phyloP scores from a whole-genome alignment of 2,329 filamentous ascomycete species.

The Berkeleyomyces rouxiae region DNA sequence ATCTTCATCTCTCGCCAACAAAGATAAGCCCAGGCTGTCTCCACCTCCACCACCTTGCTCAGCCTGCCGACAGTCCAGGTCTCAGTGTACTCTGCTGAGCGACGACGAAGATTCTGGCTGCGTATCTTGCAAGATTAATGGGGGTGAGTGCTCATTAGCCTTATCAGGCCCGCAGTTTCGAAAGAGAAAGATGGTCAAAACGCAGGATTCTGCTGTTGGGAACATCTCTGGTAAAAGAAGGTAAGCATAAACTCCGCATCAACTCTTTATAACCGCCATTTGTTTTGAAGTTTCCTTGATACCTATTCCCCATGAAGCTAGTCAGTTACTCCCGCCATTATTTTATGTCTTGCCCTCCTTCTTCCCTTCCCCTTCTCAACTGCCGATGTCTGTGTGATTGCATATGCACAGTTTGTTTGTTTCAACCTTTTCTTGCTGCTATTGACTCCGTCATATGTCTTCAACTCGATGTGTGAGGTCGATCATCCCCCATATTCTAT shows the following conservation, averaged over 20 bases:
- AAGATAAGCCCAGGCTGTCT: conserved; percentile 15
- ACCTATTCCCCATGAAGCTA: not conserved
- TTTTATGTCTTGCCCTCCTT: not conserved
- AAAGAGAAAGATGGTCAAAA: conserved; percentile 58
- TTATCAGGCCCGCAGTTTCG: conserved; percentile 54
- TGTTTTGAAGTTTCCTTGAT: not conserved
- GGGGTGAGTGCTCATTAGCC: conserved; percentile 62
- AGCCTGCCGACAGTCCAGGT: conserved; percentile 56
- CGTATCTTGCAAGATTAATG: conserved; percentile 61
- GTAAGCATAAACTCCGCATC: conserved; percentile 32
- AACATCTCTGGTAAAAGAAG: conserved; percentile 51
- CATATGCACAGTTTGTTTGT: not conserved
- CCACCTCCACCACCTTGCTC: conserved; percentile 38
- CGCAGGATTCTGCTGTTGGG: conserved; percentile 30
- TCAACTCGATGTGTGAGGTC: fast-evolving
- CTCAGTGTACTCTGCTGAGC: conserved; percentile 50
- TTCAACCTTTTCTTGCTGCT: not conserved
- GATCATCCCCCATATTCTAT: not conserved
- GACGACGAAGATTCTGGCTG: conserved; percentile 59
- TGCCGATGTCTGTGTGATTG: conserved; percentile 4
- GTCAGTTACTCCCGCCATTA: not conserved
- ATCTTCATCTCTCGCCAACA: conserved; percentile 30
- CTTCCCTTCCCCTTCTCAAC: not conserved
- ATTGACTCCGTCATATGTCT: not conserved
- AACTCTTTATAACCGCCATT: not conserved